A percentile compares a stretch with the other conserved stretches of the same genome.
Conservation (phyloP, 371 early-diverging fungal species). For the Syncephalastrum racemosum region DNA sequence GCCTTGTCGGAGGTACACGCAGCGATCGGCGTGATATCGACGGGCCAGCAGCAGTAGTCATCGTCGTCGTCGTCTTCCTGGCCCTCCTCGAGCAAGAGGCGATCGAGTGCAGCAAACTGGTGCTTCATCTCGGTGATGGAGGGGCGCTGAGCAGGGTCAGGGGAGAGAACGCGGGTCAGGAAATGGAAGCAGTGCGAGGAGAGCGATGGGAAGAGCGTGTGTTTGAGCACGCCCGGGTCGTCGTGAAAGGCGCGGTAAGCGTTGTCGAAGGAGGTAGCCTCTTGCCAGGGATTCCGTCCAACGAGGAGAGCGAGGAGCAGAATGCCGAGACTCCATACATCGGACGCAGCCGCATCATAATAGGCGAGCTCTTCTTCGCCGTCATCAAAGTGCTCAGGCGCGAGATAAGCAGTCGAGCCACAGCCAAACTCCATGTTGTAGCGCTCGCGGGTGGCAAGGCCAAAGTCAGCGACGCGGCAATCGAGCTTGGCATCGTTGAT, state of each 20-base stretch:
- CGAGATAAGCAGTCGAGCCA: slow-evolving; percentile 71
- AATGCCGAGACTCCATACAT: slow-evolving; percentile 80
- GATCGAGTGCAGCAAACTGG: slow-evolving; percentile 18
- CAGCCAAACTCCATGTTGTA: slow-evolving; percentile 75
- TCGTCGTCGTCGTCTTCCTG: slow-evolving; percentile 11
- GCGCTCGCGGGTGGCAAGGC: slow-evolving; percentile 71
- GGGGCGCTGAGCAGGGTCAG: slow-evolving; percentile 27
- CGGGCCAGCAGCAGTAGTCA: slow-evolving; percentile 10
- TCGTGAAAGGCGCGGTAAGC: slow-evolving; percentile 54
- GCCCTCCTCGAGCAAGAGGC: slow-evolving; percentile 10
- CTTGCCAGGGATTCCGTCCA: slow-evolving; percentile 83
- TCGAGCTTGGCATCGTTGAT: slow-evolving; percentile 30
- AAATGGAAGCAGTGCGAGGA: slow-evolving; percentile 32
- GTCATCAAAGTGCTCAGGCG: slow-evolving; percentile 59
- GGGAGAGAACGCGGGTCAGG: slow-evolving; percentile 24
- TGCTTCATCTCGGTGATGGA: slow-evolving; percentile 26
- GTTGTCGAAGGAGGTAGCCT: slow-evolving; percentile 51
- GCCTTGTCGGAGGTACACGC: slow-evolving; percentile 18
- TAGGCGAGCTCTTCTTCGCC: slow-evolving; percentile 47
- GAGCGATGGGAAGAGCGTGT: slow-evolving; percentile 47
- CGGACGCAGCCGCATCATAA: slow-evolving; percentile 59
- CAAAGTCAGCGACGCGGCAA: slow-evolving; percentile 83
- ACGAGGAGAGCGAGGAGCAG: slow-evolving; percentile 70
- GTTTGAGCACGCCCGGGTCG: slow-evolving; percentile 42
- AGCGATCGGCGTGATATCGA: slow-evolving; percentile 21